Percentiles rank a stretch among this genome's conserved stretches.
Conservation (phyloP, 1,284 basidiomycete species). For the Wallemia ichthyophaga region DNA sequence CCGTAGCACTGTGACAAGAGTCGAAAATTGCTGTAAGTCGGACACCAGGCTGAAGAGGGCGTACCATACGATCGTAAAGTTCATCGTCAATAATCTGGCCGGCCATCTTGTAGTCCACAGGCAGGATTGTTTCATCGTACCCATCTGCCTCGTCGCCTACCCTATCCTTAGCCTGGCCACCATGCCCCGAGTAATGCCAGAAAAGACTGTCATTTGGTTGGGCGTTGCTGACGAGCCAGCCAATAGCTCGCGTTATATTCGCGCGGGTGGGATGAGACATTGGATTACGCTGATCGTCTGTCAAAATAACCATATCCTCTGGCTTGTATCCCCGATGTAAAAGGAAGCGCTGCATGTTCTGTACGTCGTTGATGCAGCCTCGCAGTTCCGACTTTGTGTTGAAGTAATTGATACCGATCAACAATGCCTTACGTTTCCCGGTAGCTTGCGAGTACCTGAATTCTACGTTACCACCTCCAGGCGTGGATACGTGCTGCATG, state of each 20-base stretch:
- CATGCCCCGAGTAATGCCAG: constrained; percentile 12
- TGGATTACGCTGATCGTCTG: constrained; percentile 11
- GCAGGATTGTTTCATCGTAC: constrained; percentile 15
- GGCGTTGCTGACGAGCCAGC: constrained; percentile 13
- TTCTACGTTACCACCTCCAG: neutral
- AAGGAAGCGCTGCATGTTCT: constrained; percentile 13
- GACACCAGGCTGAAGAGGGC: constrained; percentile 12
- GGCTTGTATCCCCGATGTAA: constrained; percentile 11
- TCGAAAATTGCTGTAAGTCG: constrained; percentile 11
- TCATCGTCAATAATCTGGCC: constrained; percentile 15
- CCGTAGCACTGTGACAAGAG: constrained; percentile 15
- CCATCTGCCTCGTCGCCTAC: constrained; percentile 15
- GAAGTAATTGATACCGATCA: constrained; percentile 15
- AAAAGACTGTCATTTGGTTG: constrained; percentile 13
- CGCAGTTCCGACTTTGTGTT: constrained; percentile 10
- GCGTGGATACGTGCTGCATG: neutral
- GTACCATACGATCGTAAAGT: constrained; percentile 13
- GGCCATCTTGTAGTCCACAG: constrained; percentile 12
- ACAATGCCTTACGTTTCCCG: constrained; percentile 13
- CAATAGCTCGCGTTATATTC: constrained; percentile 13
- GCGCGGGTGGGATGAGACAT: constrained; percentile 13
- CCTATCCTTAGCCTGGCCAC: constrained; percentile 12
- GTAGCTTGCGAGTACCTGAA: neutral
- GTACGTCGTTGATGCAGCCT: constrained; percentile 14
- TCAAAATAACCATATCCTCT: constrained; percentile 15